Base-by-base conservation (phyloP, 257 asterid species). In the Gardenia jasminoides region DNA sequence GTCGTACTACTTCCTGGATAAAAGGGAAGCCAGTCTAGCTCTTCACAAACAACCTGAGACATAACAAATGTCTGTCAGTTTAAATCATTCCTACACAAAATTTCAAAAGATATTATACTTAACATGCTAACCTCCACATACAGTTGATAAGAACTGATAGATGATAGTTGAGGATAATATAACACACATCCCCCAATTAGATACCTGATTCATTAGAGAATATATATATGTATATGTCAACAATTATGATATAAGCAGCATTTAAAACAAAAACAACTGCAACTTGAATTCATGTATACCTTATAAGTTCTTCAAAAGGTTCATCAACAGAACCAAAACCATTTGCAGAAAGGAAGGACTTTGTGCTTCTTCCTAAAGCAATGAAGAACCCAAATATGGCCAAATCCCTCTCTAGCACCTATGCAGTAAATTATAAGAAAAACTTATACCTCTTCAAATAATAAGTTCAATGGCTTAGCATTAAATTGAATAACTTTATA, bases 1-100 rank as follows among this genome's bases (percentile, higher is more conserved):
- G 81, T 81, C 76, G 84, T 82, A 83, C 87, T 88, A 78, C 54
- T 78, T 81, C 96, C 97, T 75, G 98, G 98, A 85, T 91, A 92
- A 87, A 93, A 92, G 52, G 96, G 98, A 86, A 96, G 94, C 98
- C 99, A 93, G 73, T 93, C 99, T 78, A 96, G 91, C 93, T 96
- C 99, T 86, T 96, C 99, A 86, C 96, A 93, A 43, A 93, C 98
- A 84, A 96, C 98, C 99, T 96, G 33, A 19, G 90, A 87, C 70
- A 80, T 70, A 82, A 75, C 5, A 76, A 2, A 77, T 69, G 64
- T 54, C 26, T 76, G 62, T 83, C 79, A 85, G 81, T 46, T 77
- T 83, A 54, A 68, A 39, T 85, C 66, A 77, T 80, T 41, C 72
- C 84, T 58, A 65, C 59, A 77, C 28, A 74, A 69, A 79, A 44